Conservation (phyloP, 768 basidiomycete genomes). For the Tricholoma matsutake region DNA sequence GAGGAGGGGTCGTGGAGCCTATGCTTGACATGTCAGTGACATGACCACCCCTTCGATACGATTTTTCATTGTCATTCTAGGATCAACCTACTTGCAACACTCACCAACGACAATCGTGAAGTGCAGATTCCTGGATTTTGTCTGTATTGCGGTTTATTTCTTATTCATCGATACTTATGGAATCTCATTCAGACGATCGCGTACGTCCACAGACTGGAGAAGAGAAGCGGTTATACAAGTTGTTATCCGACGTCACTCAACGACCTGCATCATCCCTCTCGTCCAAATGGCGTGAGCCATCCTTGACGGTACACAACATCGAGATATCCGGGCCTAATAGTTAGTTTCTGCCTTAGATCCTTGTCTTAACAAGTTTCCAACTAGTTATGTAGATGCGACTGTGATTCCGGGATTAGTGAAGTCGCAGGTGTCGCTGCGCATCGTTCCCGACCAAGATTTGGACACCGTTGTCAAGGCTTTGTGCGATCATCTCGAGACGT, state of each 20-base stretch:
- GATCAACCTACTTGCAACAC: constrained; percentile 72
- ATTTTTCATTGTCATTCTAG: constrained; percentile 32
- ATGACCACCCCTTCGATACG: not conserved
- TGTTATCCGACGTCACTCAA: constrained; percentile 66
- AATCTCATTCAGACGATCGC: constrained; percentile 53
- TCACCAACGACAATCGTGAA: constrained; percentile 54
- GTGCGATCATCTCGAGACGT: constrained; percentile 49
- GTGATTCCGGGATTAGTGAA: constrained; percentile 84
- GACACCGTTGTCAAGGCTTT: constrained; percentile 63
- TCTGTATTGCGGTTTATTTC: constrained; percentile 34
- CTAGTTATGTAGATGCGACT: constrained; percentile 57
- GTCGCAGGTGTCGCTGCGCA: constrained; percentile 85
- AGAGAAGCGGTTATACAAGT: constrained; percentile 66
- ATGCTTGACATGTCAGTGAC: constrained; percentile 83
- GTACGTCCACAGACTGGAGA: constrained; percentile 67
- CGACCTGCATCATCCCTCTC: constrained; percentile 65
- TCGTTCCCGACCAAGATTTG: constrained; percentile 91
- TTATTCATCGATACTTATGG: not conserved
- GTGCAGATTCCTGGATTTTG: constrained; percentile 83
- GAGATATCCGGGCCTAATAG: constrained; percentile 80
- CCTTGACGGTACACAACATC: constrained; percentile 84
- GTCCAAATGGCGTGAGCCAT: constrained; percentile 87
- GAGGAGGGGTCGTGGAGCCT: constrained; percentile 84
- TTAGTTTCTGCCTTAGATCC: constrained; percentile 31
- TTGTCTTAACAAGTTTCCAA: not conserved